Evolutionary conservation across 2,329 filamentous ascomycete species (phyloP), one percentile per base, ranked within the genome.

Genomic region (Aspergillus quadricinctus): DNA sequence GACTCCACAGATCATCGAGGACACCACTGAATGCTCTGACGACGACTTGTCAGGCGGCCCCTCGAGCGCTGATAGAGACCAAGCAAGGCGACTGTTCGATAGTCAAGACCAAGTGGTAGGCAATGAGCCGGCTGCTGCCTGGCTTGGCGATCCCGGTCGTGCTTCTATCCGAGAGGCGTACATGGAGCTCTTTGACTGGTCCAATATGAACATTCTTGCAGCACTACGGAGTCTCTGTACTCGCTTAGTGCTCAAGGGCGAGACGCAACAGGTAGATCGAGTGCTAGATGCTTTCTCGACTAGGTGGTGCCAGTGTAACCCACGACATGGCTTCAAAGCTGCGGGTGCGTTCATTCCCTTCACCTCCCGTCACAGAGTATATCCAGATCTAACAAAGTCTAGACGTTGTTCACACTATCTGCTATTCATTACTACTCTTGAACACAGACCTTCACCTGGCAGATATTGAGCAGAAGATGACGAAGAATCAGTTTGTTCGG

Each of bases 401-500:
- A 89, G 93, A 97, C 77, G 89, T 97, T 49, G 92, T 99, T 19
- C 93, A 99, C 72, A 97, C 92, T 25, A 95, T 97, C 61, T 95
- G 91, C 75, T 99, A 97, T 74, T 97, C 94, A 1, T 86, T 99
- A 61, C 87, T 99, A 69, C 81, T 99, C 10, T 82, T 99, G 61
- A 99, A 99, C 68, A 99, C 94, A 35, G 94, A 99, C 77, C 80
- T 99, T 55, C 93, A 99, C 68, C 75, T 97, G 68, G 94, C 93
- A 57, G 92, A 97, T 69, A 96, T 97, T 64, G 92, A 96, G 59
- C 86, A 89, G 66, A 96, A 96, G 78, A 99, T 99, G 94, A 97
- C 93, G 1, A 86, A 89, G 55, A 88, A 83, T 61, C 93, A 97
- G 68, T 99, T 97, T 68, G 84, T 99, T 69, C 96, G 95, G 75